phyloP scores from a whole-genome alignment of 495 filamentous ascomycete genomes.

The Aspergillus olivimuriae region DNA sequence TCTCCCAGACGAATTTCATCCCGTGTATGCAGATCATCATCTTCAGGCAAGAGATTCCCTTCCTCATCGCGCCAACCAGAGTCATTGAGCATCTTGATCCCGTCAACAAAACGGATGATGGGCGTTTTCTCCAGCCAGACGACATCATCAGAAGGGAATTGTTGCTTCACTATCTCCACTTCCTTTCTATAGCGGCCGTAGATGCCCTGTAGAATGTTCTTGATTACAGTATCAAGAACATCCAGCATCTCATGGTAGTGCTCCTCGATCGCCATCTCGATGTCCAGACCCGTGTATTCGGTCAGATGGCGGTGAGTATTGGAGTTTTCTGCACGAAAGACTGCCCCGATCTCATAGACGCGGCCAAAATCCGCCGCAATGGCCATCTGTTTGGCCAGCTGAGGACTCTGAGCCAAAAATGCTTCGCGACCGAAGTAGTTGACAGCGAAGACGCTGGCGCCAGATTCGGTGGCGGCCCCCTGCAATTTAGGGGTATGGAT shows the following conservation, averaged over 20 bases:
- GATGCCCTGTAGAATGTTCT: slow-evolving; percentile 73
- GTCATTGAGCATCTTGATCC: slow-evolving; percentile 70
- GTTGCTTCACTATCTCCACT: slow-evolving; percentile 58
- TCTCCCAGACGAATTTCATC: slow-evolving; percentile 83
- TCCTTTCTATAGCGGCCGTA: slow-evolving; percentile 60
- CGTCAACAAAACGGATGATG: slow-evolving; percentile 73
- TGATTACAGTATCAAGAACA: slow-evolving; percentile 69
- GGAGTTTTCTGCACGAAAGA: slow-evolving; percentile 91
- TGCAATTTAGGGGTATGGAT: slow-evolving; percentile 88
- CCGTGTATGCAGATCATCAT: slow-evolving; percentile 76
- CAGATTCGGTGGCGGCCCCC: slow-evolving; percentile 82
- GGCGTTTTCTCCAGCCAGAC: slow-evolving; percentile 82
- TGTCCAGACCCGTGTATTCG: slow-evolving; percentile 90
- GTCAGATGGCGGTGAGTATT: slow-evolving; percentile 95
- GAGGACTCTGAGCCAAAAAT: slow-evolving; percentile 83
- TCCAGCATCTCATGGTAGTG: slow-evolving; percentile 80
- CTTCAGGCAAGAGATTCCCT: slow-evolving; percentile 56
- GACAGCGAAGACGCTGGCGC: slow-evolving; percentile 83
- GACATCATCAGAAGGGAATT: slow-evolving; percentile 60
- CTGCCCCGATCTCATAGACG: slow-evolving; percentile 82
- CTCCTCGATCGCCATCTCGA: slow-evolving; percentile 92
- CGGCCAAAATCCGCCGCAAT: slow-evolving; percentile 83
- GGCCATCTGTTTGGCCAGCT: slow-evolving; percentile 91
- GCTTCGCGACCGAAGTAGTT: slow-evolving; percentile 79
- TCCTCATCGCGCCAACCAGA: slow-evolving; percentile 75